Base-by-base conservation (phyloP, 176 grass and related monocot genomes). In the Dactylis glomerata region DNA sequence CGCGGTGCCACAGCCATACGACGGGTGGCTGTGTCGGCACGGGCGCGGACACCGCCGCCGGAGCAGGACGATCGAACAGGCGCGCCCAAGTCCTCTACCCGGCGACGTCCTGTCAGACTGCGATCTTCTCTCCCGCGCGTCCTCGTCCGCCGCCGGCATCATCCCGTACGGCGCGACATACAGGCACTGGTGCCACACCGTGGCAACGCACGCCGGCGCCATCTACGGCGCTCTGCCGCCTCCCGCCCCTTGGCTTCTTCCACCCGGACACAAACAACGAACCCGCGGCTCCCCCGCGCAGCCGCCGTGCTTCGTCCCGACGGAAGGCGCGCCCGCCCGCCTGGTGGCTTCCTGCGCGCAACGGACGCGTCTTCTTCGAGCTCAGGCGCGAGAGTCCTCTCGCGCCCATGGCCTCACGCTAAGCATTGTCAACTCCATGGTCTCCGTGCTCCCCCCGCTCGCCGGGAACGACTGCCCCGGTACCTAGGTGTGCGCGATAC, bases 401-500 rank as follows among this genome's bases (percentile, higher is more conserved):
- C 17, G 16, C 50, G 26, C 52, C 38, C 26, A n/a, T 27, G 81
- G 52, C 16, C 10, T 83, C 1, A 47, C 2, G 37, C 81, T 73
- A 1, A 46, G 52, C 81, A 38, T 73, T 1, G 62, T 69, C 69
- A 75, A 83, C 40, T 69, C 81, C 38, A 49, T 34, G 81, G 0
- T 74, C 6, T 52, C 81, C 68, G 1, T 74, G 37, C 81, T 74
- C 26, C 38, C 81, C 23, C 19, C 38, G 0, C 69, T 83, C 55
- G 22, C 37, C 68, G 81, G 67, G 37, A 0, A 22, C 1, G 38
- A 83, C 40, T 24, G 24, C 0, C 69, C 81, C 51, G 73, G 44
- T 13, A 45, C 44, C 44, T 61, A 75, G 56, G 56, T 41, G 28
- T 83, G 82, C 41, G 54, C 55, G 70, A 14, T 83, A 5, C 71